Base-by-base conservation (phyloP, 1,139 yeast species). In the Scheffersomyces parashehatae region DNA sequence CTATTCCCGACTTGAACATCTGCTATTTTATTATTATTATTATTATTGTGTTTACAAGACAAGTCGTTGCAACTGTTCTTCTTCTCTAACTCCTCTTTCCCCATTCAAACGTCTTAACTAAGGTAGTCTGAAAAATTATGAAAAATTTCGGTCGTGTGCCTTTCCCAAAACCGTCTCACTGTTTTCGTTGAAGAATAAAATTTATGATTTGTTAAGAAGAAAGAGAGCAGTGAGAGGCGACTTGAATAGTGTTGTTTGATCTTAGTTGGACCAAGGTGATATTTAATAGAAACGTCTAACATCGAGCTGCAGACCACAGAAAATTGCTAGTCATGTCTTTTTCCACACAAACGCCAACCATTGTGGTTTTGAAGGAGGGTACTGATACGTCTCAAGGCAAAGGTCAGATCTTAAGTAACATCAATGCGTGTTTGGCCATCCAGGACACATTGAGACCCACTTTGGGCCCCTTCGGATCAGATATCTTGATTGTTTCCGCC, bases 401-500 rank as follows among this genome's bases (percentile, higher is more conserved):
- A 54, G 98, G 98, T 28, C 99, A 95, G 72, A 87, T 89, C 53
- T 84, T 93, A 58, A 87, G 93, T 55, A 93, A 93, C 61, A 93
- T 93, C 64, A 91, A 91, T 73, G 98, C 99, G 6, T 93, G 99
- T 70, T 68, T 91, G 52, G 98, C 99, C 29, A 89, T 93, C 54
- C 98, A 93, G 71, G 99, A 93, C 57, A 89, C 98, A 31, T 77
- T 93, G 59, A 86, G 88, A 58, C 91, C 98, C 39, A 93, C 99
- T 0, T 76, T 93, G 53, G 99, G 99, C 2, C 99, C 99, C 36
- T 79, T 93, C 58, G 99, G 99, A 30, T 88, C 97, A 26, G 99
- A 93, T 67, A 91, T 93, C 52, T 73, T 93, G 59, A 83, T 93
- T 56, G 97, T 90, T 36, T 82, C 85, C 35, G 78, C 85, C 20